Evolutionary conservation across 2,329 filamentous ascomycete species (phyloP).

Genomic region (Fusarium floridanum): DNA sequence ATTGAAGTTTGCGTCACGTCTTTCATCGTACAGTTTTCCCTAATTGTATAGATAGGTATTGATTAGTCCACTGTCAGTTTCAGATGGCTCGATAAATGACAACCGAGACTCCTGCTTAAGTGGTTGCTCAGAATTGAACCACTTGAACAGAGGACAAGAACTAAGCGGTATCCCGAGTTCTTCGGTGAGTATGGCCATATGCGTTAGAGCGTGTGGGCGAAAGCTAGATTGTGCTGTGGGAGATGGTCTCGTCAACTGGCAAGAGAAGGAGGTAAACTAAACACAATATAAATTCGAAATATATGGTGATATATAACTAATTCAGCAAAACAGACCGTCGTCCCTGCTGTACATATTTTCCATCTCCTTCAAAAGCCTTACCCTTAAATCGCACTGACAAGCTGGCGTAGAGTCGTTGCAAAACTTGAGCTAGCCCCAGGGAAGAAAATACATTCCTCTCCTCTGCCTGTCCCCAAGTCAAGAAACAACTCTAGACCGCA

Average conservation of each 20-base stretch:
- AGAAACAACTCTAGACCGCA: not conserved
- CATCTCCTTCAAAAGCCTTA: not conserved
- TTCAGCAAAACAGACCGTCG: not conserved
- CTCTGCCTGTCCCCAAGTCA: not conserved
- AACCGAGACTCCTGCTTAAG: not conserved
- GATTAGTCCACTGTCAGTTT: too few relatives aligned
- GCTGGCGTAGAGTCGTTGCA: not conserved
- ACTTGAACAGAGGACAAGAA: not conserved
- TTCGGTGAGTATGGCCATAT: not conserved
- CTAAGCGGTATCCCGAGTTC: not conserved
- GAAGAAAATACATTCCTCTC: not conserved
- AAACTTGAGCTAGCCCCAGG: not conserved
- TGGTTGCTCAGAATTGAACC: not conserved
- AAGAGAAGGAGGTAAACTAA: not conserved
- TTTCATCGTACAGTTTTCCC: too few relatives aligned
- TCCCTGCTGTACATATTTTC: not conserved
- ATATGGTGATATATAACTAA: not conserved
- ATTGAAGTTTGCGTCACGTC: too few relatives aligned
- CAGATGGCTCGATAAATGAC: not conserved
- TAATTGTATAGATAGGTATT: too few relatives aligned
- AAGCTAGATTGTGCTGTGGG: not conserved
- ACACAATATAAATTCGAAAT: not conserved
- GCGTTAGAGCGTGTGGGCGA: not conserved
- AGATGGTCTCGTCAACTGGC: not conserved
- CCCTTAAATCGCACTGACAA: not conserved